Conservation (phyloP, 164 flowering plant genomes). For the Cinnamomum micranthum region DNA sequence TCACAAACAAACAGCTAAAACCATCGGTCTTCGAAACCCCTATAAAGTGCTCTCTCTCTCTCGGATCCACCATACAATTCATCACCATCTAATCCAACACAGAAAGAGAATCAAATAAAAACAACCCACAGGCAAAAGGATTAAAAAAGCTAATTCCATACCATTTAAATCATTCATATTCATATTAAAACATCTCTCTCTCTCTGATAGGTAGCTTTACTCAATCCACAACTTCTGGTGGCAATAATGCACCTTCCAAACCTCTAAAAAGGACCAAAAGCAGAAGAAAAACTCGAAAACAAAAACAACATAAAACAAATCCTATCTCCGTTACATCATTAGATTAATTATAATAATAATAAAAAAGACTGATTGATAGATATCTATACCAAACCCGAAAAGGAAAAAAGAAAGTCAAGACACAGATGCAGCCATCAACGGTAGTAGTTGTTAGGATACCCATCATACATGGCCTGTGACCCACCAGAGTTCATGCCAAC, state of each 20-base stretch:
- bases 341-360: background rate
- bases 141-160: no score
- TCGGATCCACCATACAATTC: no score
- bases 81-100: no score
- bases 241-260: background rate
- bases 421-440: slow-evolving; percentile 25
- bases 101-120: no score
- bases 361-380: background rate
- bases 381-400: background rate
- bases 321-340: background rate
- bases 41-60: no score
- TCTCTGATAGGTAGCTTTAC: no score
- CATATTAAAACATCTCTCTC: no score
- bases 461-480: slow-evolving; percentile 60
- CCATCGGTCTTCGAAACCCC: no score
- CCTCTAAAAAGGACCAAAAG: background rate
- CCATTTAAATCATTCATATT: no score
- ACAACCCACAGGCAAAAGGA: no score
- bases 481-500: slow-evolving; percentile 53
- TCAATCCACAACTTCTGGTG: no score
- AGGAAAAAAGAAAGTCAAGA: background rate
- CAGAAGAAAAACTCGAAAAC: background rate
- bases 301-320: background rate
- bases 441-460: slow-evolving; percentile 47
- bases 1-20: no score